Base-by-base conservation (phyloP, 768 basidiomycete species). In the Stropharia rugosoannulata region DNA sequence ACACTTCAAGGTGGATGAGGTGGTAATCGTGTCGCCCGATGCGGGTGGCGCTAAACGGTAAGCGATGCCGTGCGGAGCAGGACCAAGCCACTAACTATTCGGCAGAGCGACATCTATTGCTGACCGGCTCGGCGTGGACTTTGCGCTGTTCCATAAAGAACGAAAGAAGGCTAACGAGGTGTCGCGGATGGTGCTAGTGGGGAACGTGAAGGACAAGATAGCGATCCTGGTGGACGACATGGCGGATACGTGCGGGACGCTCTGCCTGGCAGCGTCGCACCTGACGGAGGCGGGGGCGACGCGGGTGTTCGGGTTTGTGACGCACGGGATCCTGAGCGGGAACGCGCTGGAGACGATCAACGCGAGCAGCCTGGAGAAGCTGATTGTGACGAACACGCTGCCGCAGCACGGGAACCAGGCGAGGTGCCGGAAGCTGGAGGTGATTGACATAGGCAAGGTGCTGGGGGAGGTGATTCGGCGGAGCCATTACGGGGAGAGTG, bases 61-160 rank as follows among this genome's bases (percentile, higher is more conserved):
- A 64, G 77, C 50, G 45, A 55, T 52, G 38, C 22, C 41, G 52
- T 29, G 44, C 36, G 50, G 47, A 43, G 57, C 43, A 50, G 4
- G 38, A 41, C 15, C 16, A 41, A 42, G 59, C 61, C 29, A 60
- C 18, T 43, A 47, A 39, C 22, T 55, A 54, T 54, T 61, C 46
- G 52, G 49, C 56, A 98, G 96, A 71, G 97, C 95, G 29, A 97
- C 96, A 32, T 95, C 95, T 16, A 92, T 99, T 64, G 96, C 97
- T 19, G 96, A 98, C 71, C 85, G 92, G 45, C 81, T 98, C 57
- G 93, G 94, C 49, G 91, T 98, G 55, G 96, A 98, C 67, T 98
- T 99, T 76, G 97, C 97, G 22, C 78, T 99, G 52, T 98, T 98
- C 80, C 97, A 99, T 84, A 95, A 98, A 69, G 97, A 99, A 79